A percentile compares a stretch with the other conserved stretches of the same genome.
These are phyloP conservation scores for Artemisia argyi DNA, from an alignment of 129 eudicot genomes.

Conservation along the genomic window DNA sequence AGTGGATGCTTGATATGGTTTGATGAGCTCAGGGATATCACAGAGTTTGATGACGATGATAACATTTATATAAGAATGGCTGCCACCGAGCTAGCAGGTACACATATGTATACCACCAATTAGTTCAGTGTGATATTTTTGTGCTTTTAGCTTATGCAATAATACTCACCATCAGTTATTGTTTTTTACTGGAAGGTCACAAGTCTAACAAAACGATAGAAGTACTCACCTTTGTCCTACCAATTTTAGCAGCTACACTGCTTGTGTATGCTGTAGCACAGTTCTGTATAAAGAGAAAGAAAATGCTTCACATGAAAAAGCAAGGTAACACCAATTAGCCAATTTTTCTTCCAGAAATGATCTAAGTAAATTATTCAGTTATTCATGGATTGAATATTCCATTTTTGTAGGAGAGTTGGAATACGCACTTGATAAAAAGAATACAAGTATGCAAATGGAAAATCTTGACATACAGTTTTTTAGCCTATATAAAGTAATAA, in stretches of 20 bases:
- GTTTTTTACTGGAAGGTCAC: not conserved
- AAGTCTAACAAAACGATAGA: not conserved
- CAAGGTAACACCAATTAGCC: constrained; percentile 3
- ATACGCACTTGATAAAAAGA: not conserved
- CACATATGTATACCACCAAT: not conserved
- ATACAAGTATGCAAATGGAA: constrained; percentile 10
- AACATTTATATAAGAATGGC: constrained; percentile 32
- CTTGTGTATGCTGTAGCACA: not conserved
- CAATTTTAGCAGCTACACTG: not conserved
- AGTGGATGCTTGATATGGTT: constrained; percentile 44
- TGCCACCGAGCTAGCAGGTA: constrained; percentile 24
- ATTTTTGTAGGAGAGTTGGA: constrained; percentile 10
- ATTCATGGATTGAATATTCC: not conserved
- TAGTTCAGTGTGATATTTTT: too few species aligned
- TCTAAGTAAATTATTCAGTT: not conserved
- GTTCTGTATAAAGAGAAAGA: constrained; percentile 15
- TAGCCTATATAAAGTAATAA: constrained; percentile 10
- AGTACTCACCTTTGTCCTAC: not conserved
- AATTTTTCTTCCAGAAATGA: not conserved
- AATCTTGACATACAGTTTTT: constrained; percentile 26
- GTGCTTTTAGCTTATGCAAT: too few species aligned
- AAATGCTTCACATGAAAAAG: not conserved
- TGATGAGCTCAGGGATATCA: constrained; percentile 13
- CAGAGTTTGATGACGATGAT: constrained; percentile 19
- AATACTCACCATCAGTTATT: too few species aligned